Evolutionary conservation across 371 early-diverging fungal species (phyloP).

Genomic region (Mucor saturninus): DNA sequence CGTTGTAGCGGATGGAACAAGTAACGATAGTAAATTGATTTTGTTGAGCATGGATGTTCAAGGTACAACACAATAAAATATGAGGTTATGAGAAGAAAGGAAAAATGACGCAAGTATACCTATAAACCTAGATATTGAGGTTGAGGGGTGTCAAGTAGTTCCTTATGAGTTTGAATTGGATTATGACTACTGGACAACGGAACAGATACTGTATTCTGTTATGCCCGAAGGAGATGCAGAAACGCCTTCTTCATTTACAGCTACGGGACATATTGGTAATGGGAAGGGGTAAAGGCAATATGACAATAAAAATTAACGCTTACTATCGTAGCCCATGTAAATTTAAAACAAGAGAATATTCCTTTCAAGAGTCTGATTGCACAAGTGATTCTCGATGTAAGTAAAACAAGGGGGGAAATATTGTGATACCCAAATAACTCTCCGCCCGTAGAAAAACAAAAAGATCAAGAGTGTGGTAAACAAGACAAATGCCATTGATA

Average conservation of each 20-base stretch:
- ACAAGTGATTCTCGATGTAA: conserved; percentile 90
- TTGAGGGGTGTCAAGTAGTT: conserved; percentile 51
- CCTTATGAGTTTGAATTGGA: conserved; percentile 59
- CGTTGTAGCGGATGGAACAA: conserved; percentile 62
- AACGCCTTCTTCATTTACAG: conserved; percentile 88
- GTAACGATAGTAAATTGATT: conserved; percentile 62
- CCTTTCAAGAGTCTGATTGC: conserved; percentile 93
- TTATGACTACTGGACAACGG: conserved; percentile 86
- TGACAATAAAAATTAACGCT: background rate
- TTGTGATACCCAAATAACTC: background rate
- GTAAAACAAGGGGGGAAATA: conserved; percentile 7
- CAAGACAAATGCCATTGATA: conserved; percentile 94
- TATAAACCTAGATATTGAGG: conserved; percentile 32
- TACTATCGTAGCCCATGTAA: conserved; percentile 82
- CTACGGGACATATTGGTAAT: conserved; percentile 94
- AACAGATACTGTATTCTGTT: conserved; percentile 88
- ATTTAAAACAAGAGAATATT: conserved; percentile 85
- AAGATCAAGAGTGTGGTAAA: conserved; percentile 93
- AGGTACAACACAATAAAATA: conserved; percentile 11
- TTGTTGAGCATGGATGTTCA: conserved; percentile 56
- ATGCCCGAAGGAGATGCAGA: conserved; percentile 82
- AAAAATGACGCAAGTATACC: background rate
- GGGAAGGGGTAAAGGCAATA: background rate
- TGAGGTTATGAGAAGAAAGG: no score
- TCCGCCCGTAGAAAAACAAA: conserved; percentile 74